Evolutionary conservation across 106 monocot genomes (phyloP).

Genomic region (Platanthera guangdongensis): DNA sequence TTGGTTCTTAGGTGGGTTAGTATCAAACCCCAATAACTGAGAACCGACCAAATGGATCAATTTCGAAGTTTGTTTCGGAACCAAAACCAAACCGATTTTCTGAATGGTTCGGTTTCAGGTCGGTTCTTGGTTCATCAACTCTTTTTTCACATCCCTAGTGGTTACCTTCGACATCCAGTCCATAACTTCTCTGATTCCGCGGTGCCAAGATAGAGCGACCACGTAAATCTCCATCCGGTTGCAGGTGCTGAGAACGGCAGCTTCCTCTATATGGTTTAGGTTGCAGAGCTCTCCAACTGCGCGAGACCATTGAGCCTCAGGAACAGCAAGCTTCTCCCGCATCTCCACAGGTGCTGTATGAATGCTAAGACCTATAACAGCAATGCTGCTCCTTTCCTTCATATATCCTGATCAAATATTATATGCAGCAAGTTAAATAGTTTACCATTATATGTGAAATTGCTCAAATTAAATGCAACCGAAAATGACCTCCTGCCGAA

Average conservation of each 20-base stretch:
- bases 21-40: too few species aligned
- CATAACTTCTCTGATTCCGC: conserved; percentile 86
- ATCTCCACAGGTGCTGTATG: conserved; percentile 95
- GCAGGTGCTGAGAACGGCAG: conserved; percentile 97
- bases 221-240: conserved; percentile 98
- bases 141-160: background rate
- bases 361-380: conserved; percentile 83
- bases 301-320: conserved; percentile 87
- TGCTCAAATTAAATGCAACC: background rate
- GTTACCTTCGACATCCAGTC: conserved; percentile 98
- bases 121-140: too few species aligned
- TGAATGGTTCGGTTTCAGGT: too few species aligned
- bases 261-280: conserved; percentile 95
- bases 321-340: conserved; percentile 96
- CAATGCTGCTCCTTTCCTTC: conserved; percentile 90
- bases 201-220: conserved; percentile 91
- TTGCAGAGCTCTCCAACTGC: conserved; percentile 76
- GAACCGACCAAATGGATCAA: too few species aligned
- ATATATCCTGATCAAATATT: conserved; percentile 61
- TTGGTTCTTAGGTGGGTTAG: background rate
- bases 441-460: background rate
- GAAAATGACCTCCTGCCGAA: background rate
- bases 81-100: too few species aligned
- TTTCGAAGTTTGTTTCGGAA: too few species aligned
- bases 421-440: background rate